These are phyloP conservation scores for Talaromyces sp. DNA, from an alignment of 2,329 filamentous ascomycete species.

Conservation along the genomic window DNA sequence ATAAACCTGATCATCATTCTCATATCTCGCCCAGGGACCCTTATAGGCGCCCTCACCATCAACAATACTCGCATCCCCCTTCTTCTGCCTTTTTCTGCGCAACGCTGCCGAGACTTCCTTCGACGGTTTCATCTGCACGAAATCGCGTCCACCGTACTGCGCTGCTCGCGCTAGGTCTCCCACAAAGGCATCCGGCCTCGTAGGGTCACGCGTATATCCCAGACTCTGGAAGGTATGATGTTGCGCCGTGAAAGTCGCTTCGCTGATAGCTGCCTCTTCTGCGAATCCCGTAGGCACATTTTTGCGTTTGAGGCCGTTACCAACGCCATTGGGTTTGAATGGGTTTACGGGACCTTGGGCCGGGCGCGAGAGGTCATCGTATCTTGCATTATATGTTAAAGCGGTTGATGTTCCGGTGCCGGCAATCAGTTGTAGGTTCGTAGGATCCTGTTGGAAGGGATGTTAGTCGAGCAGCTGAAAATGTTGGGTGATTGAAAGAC, in stretches of 20 bases:
- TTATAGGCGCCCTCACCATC: constrained; percentile 87
- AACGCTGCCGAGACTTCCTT: constrained; percentile 70
- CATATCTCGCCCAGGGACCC: constrained; percentile 90
- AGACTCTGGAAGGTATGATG: constrained; percentile 76
- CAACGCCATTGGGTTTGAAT: constrained; percentile 60
- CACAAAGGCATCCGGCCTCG: constrained; percentile 41
- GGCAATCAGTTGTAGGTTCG: constrained; percentile 50
- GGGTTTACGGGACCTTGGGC: constrained; percentile 69
- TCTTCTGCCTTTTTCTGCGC: constrained; percentile 73
- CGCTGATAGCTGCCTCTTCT: constrained; percentile 83
- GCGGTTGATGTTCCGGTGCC: constrained; percentile 48
- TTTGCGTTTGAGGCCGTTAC: constrained; percentile 65
- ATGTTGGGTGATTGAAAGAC: constrained; percentile 31
- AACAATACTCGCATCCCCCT: constrained; percentile 77
- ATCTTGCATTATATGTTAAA: constrained; percentile 58
- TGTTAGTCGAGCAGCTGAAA: constrained; percentile 34
- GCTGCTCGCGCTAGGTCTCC: constrained; percentile 48
- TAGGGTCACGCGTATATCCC: constrained; percentile 52
- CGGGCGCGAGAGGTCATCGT: constrained; percentile 66
- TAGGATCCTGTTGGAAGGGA: constrained; percentile 43
- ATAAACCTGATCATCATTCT: constrained; percentile 66
- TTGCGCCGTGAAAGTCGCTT: constrained; percentile 82
- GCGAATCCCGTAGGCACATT: constrained; percentile 82
- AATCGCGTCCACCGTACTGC: constrained; percentile 50
- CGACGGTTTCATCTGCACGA: constrained; percentile 52